Base-by-base conservation (phyloP, 2,329 filamentous ascomycete species). In the Ilyonectria mors-panacis region DNA sequence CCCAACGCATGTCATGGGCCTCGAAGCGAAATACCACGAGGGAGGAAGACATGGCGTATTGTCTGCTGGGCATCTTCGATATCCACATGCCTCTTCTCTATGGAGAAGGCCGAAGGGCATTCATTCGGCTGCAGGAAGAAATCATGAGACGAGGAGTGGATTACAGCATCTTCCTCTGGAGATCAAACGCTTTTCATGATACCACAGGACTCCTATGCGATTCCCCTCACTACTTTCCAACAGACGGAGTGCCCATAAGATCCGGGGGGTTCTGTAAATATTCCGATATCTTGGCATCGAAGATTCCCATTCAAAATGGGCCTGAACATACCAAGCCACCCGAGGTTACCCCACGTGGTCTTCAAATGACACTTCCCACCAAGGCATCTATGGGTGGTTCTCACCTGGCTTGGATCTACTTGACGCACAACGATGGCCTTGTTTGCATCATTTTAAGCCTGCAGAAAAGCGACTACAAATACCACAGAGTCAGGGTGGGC, bases 1-100 rank as follows among this genome's bases (percentile, higher is more conserved):
- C 64, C 3, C 59, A 66, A 28, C 42, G 54, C 8, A 63, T 66
- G 64, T 66, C 64, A n/a, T 66, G 64, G 64, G 64, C 59, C 3
- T 66, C 64, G 23, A 63, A 55, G 26, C 64, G 64, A 10, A 59
- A 37, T 19, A 66, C 64, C 2, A 63, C 59, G 6, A 58, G 64
- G 10, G 45, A 42, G 21, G 64, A 66, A n/a, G 64, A 66, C 26
- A 54, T 59, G 64, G 64, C 59, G 1, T 66, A 66, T 23, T 66
- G 59, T 13, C 59, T 66, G 12, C 33, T 66, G 39, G 64, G 64
- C 10, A 58, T 66, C 6, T 66, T 66, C 33, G 64, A 62, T 15
- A 63, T 66, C 21, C 51, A 63, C 48, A 66, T 66, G 64, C 64
- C 64, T 4, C 59, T 66, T 17, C 17, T 66, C 23, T 66, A 66